Base-by-base conservation (phyloP, 495 filamentous ascomycete species). In the Ramalina peruviana region DNA sequence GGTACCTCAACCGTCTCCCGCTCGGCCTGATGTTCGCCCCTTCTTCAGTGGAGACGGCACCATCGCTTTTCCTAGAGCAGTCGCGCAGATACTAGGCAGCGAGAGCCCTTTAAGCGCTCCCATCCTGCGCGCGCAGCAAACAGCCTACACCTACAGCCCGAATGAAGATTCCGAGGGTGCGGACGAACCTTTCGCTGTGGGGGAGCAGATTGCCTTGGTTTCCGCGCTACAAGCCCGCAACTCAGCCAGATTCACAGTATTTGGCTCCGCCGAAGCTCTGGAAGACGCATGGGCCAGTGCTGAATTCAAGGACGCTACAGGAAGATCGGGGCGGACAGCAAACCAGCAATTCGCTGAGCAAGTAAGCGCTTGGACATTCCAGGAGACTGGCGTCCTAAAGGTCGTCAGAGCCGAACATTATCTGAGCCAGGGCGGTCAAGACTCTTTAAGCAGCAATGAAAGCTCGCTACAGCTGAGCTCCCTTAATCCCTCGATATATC, bases 141-240 rank as follows among this genome's bases (percentile, higher is more conserved):
- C 88, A 30, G 82, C 88, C 57, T 98, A 98, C 69, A 83, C 76
- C 60, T 96, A 94, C 72, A 94, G 93, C 67, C 83, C 88, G 30
- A 92, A 93, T 73, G 88, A 96, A 51, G 87, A 94, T 53, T 61
- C 69, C 30, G 79, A 82, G 40, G 64, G 68, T 13, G 69, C 85
- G 21, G 89, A 94, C 49, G 85, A 88, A 40, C 82, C 87, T 49
- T 89, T 88, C 66, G 86, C 80, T 23, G 81, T 79, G 48, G 93
- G 92, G 42, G 67, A 72, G 50, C 92, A 97, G 70, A 68, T 98
- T 50, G 74, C 79, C 42, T 72, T 97, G 13, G 79, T 93, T 11
- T 85, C 86, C 15, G 74, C 84, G 19, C 67, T 96, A 70, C 92
- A 97, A 67, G 85, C 86, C 19, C 81, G 88, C 60, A 97, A 96